Conservation (phyloP, 257 asterid genomes). For the Forsythia viridissima region DNA sequence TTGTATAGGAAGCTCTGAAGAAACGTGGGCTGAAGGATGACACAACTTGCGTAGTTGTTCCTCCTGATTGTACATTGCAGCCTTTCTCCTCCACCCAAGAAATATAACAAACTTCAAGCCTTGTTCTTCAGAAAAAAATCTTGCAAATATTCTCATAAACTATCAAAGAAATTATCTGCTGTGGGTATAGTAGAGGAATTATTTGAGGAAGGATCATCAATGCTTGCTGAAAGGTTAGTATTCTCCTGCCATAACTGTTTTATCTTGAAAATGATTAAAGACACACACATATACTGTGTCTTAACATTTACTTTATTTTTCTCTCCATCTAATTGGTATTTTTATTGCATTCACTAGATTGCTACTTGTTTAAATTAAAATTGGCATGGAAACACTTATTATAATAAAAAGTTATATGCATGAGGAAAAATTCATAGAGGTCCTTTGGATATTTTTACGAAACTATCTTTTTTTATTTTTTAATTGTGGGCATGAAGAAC, state of each 20-base stretch:
- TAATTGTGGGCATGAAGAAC: not conserved
- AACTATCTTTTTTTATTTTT: too few relatives aligned
- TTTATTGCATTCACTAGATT: not conserved
- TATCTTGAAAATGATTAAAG: not conserved
- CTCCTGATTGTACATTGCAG: slow-evolving; percentile 41
- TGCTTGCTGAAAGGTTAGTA: slow-evolving; percentile 62
- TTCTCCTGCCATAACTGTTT: not conserved
- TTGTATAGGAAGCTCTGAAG: slow-evolving; percentile 69
- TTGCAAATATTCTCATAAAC: slow-evolving; percentile 33
- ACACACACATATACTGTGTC: not conserved
- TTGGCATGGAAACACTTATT: not conserved
- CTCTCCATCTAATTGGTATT: not conserved
- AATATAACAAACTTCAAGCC: slow-evolving; percentile 48
- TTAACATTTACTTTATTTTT: not conserved
- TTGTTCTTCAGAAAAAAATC: slow-evolving; percentile 42
- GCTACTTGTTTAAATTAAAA: too few relatives aligned
- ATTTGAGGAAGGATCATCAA: slow-evolving; percentile 87
- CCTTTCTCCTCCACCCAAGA: slow-evolving; percentile 45
- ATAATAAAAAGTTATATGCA: too few relatives aligned
- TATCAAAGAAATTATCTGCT: slow-evolving; percentile 50
- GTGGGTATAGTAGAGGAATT: slow-evolving; percentile 75
- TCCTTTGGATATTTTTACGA: not conserved
- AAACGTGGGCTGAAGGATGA: slow-evolving; percentile 80
- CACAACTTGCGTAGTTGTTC: slow-evolving; percentile 80
- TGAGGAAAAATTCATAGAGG: not conserved